Evolutionary conservation across 1,284 basidiomycete species (phyloP).

Genomic region (Tilletia setariae): DNA sequence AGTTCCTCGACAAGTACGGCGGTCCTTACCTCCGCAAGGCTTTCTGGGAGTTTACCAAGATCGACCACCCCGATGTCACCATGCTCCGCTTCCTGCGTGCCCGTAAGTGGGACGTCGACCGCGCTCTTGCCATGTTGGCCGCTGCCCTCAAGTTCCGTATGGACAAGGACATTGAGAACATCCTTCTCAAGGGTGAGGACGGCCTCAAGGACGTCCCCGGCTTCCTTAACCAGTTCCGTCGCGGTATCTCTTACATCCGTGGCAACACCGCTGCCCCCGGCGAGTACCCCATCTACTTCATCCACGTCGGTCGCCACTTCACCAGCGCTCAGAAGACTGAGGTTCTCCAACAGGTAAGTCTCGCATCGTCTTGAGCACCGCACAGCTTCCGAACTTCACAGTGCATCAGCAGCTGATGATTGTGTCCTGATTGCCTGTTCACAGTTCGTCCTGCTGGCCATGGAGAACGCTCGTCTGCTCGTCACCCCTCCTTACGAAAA

Average conservation of each 20-base stretch:
- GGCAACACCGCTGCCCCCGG: slow-evolving; percentile 45
- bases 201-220: slow-evolving; percentile 52
- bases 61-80: slow-evolving; percentile 50
- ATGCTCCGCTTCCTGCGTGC: slow-evolving; percentile 54
- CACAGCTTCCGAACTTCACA: no score
- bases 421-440: no score
- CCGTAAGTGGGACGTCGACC: slow-evolving; percentile 53
- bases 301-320: slow-evolving; percentile 53
- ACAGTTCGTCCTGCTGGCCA: slow-evolving; percentile 51
- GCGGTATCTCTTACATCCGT: slow-evolving; percentile 55
- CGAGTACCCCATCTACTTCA: slow-evolving; percentile 53
- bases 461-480: slow-evolving; percentile 49
- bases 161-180: slow-evolving; percentile 50
- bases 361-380: background rate
- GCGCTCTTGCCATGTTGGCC: slow-evolving; percentile 52
- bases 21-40: slow-evolving; percentile 45
- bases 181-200: slow-evolving; percentile 51
- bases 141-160: slow-evolving; percentile 54
- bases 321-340: slow-evolving; percentile 53
- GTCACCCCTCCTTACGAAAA: slow-evolving; percentile 51
- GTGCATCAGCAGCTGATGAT: no score
- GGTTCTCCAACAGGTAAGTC: slow-evolving; percentile 38
- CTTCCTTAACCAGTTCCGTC: slow-evolving; percentile 53
- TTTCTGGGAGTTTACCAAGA: slow-evolving; percentile 43
- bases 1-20: slow-evolving; percentile 50